Conservation (phyloP, 306 rosid genomes). For the Dryas drummondii region DNA sequence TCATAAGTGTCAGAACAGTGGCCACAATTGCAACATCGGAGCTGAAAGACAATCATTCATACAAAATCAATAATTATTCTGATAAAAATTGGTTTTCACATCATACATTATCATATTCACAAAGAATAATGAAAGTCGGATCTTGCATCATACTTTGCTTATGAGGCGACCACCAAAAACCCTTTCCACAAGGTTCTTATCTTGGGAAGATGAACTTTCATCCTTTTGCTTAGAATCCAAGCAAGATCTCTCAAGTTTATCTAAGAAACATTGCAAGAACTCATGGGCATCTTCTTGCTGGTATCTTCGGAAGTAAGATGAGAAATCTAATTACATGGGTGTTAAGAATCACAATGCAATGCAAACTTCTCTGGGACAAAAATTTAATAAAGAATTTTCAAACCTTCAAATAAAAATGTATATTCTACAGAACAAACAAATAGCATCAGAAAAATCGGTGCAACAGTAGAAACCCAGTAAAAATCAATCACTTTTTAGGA, state of each 20-base stretch:
- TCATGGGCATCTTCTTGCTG: conserved; percentile 98
- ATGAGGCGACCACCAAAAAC: conserved; percentile 79
- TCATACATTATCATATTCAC: neutral
- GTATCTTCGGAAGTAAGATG: conserved; percentile 55
- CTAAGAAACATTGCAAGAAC: conserved; percentile 78
- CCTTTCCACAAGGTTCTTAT: conserved; percentile 54
- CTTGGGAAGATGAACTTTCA: conserved; percentile 24
- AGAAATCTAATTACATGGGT: conserved; percentile 43
- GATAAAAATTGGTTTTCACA: neutral
- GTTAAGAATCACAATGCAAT: conserved; percentile 51
- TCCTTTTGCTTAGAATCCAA: conserved; percentile 32
- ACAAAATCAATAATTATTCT: neutral
- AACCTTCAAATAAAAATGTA: neutral
- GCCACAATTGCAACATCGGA: conserved; percentile 70
- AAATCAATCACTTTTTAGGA: neutral
- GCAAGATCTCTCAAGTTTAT: conserved; percentile 62
- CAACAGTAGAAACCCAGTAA: neutral
- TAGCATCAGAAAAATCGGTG: neutral
- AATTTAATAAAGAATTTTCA: neutral
- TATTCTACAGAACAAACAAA: neutral
- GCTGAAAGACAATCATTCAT: conserved; percentile 48
- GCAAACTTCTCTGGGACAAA: neutral
- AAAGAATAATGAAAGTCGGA: conserved; percentile 2
- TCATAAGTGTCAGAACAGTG: conserved; percentile 65
- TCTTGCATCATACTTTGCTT: conserved; percentile 56